Base-by-base conservation (phyloP, 352 stramenopile species). In the Globisporangium emineosum region DNA sequence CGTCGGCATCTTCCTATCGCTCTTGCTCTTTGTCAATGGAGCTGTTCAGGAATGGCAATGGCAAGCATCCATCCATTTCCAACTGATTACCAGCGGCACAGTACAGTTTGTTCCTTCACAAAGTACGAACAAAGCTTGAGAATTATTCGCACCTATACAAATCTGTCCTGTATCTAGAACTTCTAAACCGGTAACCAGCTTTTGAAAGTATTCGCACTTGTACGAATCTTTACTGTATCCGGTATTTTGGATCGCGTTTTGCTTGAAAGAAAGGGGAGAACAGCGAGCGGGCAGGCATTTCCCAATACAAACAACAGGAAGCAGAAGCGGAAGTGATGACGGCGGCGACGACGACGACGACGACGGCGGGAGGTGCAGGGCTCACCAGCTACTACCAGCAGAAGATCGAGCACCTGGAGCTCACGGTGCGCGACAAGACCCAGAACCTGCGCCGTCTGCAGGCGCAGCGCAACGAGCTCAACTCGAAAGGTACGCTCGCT, bases 391-490 rank as follows among this genome's bases (percentile, higher is more conserved):
- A 98, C 78, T 98, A 98, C 76, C 83, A 97, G 75, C 86, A 95
- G 70, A 98, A 98, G 77, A 97, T 98, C 53, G 95, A 98, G 73
- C 91, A 98, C 66, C 72, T 98, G 62, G 93, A 98, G 79, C 75
- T 98, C 59, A 92, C 91, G 37, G 89, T 98, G 67, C 89, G 93
- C 53, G 93, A 98, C 67, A 96, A 98, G 77, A 97, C 91, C 55
- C 89, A 98, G 72, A 98, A 99, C 71, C 79, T 99, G 56, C 91
- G 97, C 60, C 95, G 98, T 66, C 90, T 99, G 51, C 97, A 99
- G 82, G 98, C 97, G 56, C 97, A 99, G 73, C 93, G 98, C 64
- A 99, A 99, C 75, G 97, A 99, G 85, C 88, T 99, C 60, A 99
- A 99, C 83, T 98, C 96, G 37, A 93, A 98, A 97, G 90, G 95